Evolutionary conservation across 1,139 yeast species (phyloP).

Genomic region (Yamadazyma pseudoaaseri): DNA sequence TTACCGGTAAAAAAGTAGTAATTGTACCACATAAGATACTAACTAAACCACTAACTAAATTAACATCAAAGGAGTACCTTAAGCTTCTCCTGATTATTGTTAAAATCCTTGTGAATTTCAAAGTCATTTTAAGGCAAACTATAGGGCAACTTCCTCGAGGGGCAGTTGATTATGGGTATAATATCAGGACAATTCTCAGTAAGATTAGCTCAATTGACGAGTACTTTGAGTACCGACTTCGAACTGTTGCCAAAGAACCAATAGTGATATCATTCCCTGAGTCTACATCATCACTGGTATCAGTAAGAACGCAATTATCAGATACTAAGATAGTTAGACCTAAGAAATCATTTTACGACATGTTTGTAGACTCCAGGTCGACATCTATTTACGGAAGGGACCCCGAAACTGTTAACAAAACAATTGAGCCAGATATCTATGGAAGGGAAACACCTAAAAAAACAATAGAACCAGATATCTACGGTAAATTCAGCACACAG

Average conservation of each 20-base stretch:
- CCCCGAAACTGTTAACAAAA: not conserved
- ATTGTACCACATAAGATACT: conserved; percentile 46
- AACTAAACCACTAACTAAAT: conserved; percentile 40
- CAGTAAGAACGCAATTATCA: too few species aligned
- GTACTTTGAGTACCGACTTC: conserved; percentile 15
- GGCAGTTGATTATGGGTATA: conserved; percentile 12
- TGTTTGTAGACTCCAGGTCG: too few species aligned
- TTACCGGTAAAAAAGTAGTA: conserved; percentile 25
- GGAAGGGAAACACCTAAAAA: not conserved
- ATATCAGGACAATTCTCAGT: conserved; percentile 24
- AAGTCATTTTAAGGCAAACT: conserved; percentile 24
- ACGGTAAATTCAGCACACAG: conserved; percentile 19
- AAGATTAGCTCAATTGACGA: conserved; percentile 17
- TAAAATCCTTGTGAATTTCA: conserved; percentile 38
- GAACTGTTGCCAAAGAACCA: not conserved
- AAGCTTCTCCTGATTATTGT: conserved; percentile 37
- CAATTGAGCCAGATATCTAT: not conserved
- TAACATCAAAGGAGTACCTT: conserved; percentile 39
- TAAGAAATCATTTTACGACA: too few species aligned
- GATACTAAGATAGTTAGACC: too few species aligned
- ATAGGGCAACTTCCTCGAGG: conserved; percentile 12
- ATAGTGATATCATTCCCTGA: not conserved
- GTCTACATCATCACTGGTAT: not conserved
- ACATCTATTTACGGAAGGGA: too few species aligned
- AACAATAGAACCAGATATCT: conserved; percentile 11